Base-by-base conservation (phyloP, 139 green algal species). In the Auxenochlorella protothecoides region DNA sequence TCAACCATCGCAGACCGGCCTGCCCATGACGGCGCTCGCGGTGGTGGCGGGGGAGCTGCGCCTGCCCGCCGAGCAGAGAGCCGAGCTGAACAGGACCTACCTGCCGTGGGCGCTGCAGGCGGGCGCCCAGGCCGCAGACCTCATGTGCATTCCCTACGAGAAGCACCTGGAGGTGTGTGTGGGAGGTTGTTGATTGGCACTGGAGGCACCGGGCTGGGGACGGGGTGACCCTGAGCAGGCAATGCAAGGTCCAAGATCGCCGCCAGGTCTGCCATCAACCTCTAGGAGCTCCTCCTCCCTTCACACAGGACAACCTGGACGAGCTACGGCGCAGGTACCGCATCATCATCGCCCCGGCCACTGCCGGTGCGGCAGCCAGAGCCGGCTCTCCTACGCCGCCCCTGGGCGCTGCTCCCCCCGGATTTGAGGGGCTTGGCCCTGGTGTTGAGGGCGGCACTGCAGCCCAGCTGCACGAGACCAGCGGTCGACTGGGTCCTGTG, bases 121-220 rank as follows among this genome's bases (percentile, higher is more conserved):
- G 2, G 93, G 89, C 13, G 73, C 78, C 4, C 81, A 85, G 7
- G 87, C 84, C 69, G 66, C 79, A 6, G 89, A 97, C 72, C 80
- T 98, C 3, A 90, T 97, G 86, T 87, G 78, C 64, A 85, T 97
- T 1, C 90, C 93, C 76, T 98, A 98, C 67, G 93, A 98, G 78
- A 60, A 70, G 59, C 73, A 79, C 66, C 74, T 79, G 6, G 57
- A 77, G 8, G 68, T 71, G 55, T 14, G 60, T 27, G 15, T 67
- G 27, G 27, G 27, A 1, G 27, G 27, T 44, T 44, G 27, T 44
- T 44, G 27, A 44, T 44, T 44, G 27, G 27, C 27, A 1, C 27
- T 44, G 27, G 27, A 44, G 27, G 27, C 27, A 44, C 27, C 27
- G 27, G 27, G 27, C 27, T 44, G 27, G 27, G 27, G 27, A 2